Evolutionary conservation across 345 rosid genomes (phyloP), one percentile per base, ranked within the genome.

Genomic region (Psidium friedrichsthalianum): DNA sequence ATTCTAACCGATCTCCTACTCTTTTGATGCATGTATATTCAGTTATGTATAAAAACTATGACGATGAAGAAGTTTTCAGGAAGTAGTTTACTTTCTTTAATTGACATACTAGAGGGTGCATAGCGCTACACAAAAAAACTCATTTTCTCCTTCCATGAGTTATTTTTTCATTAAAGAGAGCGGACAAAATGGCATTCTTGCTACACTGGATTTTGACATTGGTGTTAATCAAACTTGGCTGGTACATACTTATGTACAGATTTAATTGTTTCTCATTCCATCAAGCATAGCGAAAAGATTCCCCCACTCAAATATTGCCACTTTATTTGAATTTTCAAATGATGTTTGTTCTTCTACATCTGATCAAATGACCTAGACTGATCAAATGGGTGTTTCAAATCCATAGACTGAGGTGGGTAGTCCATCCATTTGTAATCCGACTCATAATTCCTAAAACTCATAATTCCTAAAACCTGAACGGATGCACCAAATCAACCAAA

Each of bases 391-490:
- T 94, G 99, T 85, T 90, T 97, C 84, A 91, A 52, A 81, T 92
- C 89, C 92, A 94, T 90, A 52, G 96, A 93, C 87, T 86, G 92
- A 4, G 93, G 56, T 57, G 98, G 98, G 87, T 97, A 97, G 64
- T 97, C 98, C 98, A 95, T 95, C 96, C 94, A 95, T 89, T 98
- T 93, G 87, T 97, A 97, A 89, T 97, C 99, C 99, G 98, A 97
- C 83, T 94, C 97, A 82, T 87, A 89, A 89, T 87, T n/a, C n/a
- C n/a, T n/a, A n/a, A n/a, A n/a, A n/a, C n/a, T n/a, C n/a, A n/a
- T n/a, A n/a, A n/a, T n/a, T 90, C 90, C 94, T 90, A 5, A 74
- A 85, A 51, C 90, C 92, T 57, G 78, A 61, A 87, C 89, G 87
- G 91, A 96, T 95, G 92, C 74, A 87, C 83, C n/a, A 40, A 87